Evolutionary conservation across 306 rosid species (phyloP).

Genomic region (Prunus dulcis): DNA sequence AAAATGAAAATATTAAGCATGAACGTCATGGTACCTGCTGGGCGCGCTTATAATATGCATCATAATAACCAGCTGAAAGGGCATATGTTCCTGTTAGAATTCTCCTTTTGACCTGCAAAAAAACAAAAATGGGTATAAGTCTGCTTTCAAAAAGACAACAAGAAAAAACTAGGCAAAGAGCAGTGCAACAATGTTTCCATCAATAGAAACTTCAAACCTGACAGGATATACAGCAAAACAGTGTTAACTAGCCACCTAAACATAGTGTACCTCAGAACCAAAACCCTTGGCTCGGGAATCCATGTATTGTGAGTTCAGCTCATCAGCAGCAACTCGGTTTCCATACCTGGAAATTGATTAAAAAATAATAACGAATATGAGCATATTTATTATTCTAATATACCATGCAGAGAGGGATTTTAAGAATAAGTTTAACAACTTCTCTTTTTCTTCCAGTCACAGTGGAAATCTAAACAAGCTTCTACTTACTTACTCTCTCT

Average conservation of each 20-base stretch:
- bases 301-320: conserved; percentile 67
- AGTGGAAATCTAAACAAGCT: conserved; percentile 2
- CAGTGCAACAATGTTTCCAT: not conserved
- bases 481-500: not conserved
- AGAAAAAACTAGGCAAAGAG: not conserved
- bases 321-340: conserved; percentile 67
- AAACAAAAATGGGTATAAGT: not conserved
- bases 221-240: not conserved
- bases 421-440: not conserved
- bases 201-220: conserved; percentile 3
- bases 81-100: conserved; percentile 92
- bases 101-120: conserved; percentile 92
- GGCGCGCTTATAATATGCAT: conserved; percentile 97
- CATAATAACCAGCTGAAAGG: conserved; percentile 98
- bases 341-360: conserved; percentile 62
- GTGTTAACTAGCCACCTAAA: conserved; percentile 4
- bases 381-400: not conserved
- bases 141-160: not conserved
- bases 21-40: conserved; percentile 68
- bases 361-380: conserved; percentile 1
- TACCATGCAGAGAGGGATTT: not conserved
- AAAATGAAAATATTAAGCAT: conserved; percentile 9
- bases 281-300: conserved; percentile 84
- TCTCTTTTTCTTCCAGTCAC: not conserved
- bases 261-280: conserved; percentile 77